These are phyloP conservation scores for Tephrocybe sp. DNA, from an alignment of 768 basidiomycete genomes.

Conservation along the genomic window DNA sequence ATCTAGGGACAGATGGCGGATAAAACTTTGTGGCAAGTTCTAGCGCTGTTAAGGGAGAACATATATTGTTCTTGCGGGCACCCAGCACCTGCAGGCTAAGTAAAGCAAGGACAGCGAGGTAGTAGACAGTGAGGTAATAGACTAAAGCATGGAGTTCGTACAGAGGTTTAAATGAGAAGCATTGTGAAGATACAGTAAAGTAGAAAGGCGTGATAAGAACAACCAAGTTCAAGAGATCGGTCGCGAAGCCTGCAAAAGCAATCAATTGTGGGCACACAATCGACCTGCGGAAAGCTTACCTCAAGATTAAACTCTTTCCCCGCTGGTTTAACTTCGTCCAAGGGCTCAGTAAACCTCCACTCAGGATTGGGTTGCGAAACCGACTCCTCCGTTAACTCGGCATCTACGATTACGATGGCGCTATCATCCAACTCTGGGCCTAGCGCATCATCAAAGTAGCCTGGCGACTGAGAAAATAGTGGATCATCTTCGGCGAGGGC, in stretches of 20 bases:
- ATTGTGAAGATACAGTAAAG: background rate
- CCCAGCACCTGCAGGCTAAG: no score
- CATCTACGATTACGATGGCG: slow-evolving; percentile 8
- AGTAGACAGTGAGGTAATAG: no score
- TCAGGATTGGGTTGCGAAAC: background rate
- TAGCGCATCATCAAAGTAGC: slow-evolving; percentile 5
- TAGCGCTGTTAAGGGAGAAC: no score
- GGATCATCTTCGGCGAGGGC: slow-evolving; percentile 21
- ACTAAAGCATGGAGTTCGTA: no score
- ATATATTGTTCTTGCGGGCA: no score
- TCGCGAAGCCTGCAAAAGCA: background rate
- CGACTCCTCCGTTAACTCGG: background rate
- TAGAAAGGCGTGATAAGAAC: background rate
- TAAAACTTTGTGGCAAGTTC: no score
- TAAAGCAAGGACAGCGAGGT: no score
- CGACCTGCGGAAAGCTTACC: background rate
- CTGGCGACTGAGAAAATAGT: slow-evolving; percentile 9
- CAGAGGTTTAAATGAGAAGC: background rate
- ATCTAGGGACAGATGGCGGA: no score
- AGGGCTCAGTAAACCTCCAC: slow-evolving; percentile 4
- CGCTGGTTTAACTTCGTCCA: slow-evolving; percentile 3
- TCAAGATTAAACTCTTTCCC: background rate
- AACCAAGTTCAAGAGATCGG: background rate
- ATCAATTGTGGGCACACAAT: background rate
- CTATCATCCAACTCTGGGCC: background rate